These are phyloP conservation scores for Amanita jacksonii DNA, from an alignment of 768 basidiomycete genomes.

Conservation along the genomic window DNA sequence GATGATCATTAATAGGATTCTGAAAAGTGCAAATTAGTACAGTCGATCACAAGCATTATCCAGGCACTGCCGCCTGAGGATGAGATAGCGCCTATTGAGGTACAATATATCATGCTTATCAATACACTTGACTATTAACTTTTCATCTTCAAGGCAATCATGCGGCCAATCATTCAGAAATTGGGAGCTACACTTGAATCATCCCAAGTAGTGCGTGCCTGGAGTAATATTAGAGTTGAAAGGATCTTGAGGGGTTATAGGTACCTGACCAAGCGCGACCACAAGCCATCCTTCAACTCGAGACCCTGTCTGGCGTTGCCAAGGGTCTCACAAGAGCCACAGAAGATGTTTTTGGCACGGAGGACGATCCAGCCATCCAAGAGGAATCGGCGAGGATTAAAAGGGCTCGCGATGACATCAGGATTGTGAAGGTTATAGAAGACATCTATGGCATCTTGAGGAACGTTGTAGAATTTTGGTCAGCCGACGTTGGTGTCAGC, in stretches of 20 bases:
- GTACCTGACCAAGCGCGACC: constrained; percentile 64
- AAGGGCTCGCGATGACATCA: constrained; percentile 51
- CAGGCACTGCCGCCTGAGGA: constrained; percentile 79
- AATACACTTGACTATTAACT: background rate
- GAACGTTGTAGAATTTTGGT: constrained; percentile 65
- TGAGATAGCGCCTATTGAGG: constrained; percentile 70
- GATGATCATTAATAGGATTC: constrained; percentile 41
- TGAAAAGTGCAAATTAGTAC: constrained; percentile 84
- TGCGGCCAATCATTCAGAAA: constrained; percentile 64
- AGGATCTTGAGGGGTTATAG: constrained; percentile 22
- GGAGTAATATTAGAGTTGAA: background rate
- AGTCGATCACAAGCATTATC: constrained; percentile 89
- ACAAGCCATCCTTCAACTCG: constrained; percentile 61
- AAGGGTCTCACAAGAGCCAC: constrained; percentile 75
- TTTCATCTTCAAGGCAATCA: constrained; percentile 44
- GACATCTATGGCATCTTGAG: constrained; percentile 52
- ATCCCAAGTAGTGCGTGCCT: constrained; percentile 36
- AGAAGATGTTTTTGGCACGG: constrained; percentile 57
- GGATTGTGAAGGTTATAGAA: constrained; percentile 56
- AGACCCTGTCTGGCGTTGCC: constrained; percentile 76
- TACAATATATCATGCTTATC: constrained; percentile 17
- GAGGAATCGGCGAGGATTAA: constrained; percentile 47
- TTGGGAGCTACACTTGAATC: constrained; percentile 53
- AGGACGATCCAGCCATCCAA: constrained; percentile 41
- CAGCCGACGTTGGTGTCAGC: constrained; percentile 64